Conservation (phyloP, 2,329 filamentous ascomycete species). For the Aspergillus bombycis region DNA sequence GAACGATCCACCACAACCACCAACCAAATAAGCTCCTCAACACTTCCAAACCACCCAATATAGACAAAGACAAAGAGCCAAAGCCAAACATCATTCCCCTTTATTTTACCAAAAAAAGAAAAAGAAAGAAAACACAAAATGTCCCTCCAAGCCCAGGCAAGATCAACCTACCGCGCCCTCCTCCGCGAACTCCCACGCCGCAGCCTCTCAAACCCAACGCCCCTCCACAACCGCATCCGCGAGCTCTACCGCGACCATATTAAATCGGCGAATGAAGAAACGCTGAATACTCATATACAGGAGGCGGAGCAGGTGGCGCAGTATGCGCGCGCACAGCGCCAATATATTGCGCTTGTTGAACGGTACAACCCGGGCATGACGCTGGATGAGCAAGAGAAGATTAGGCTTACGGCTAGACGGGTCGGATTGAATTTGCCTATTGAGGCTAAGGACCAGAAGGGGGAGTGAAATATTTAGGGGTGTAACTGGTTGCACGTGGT, state of each 20-base stretch:
- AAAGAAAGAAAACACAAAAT: conserved; percentile 25
- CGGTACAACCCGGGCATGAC: conserved; percentile 92
- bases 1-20: not conserved
- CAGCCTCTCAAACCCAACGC: conserved; percentile 64
- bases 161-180: conserved; percentile 83
- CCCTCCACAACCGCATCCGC: conserved; percentile 72
- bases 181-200: conserved; percentile 86
- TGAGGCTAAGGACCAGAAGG: conserved; percentile 50
- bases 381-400: conserved; percentile 81
- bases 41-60: not conserved
- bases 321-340: conserved; percentile 83
- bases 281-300: conserved; percentile 36
- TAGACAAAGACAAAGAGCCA: not conserved
- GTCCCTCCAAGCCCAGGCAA: conserved; percentile 47
- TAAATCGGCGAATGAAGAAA: conserved; percentile 18
- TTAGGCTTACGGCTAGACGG: conserved; percentile 79
- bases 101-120: conserved; percentile 10
- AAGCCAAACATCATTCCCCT: conserved; percentile 7
- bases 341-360: conserved; percentile 79
- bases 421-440: conserved; percentile 88
- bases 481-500: not conserved
- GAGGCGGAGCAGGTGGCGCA: conserved; percentile 77
- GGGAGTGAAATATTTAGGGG: conserved; percentile 9
- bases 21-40: conserved; percentile 1
- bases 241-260: conserved; percentile 56